A percentile compares a stretch with the other conserved stretches of the same genome.
These are phyloP conservation scores for Dactylonectria macrodidyma DNA, from an alignment of 2,329 filamentous ascomycete species.

Conservation along the genomic window DNA sequence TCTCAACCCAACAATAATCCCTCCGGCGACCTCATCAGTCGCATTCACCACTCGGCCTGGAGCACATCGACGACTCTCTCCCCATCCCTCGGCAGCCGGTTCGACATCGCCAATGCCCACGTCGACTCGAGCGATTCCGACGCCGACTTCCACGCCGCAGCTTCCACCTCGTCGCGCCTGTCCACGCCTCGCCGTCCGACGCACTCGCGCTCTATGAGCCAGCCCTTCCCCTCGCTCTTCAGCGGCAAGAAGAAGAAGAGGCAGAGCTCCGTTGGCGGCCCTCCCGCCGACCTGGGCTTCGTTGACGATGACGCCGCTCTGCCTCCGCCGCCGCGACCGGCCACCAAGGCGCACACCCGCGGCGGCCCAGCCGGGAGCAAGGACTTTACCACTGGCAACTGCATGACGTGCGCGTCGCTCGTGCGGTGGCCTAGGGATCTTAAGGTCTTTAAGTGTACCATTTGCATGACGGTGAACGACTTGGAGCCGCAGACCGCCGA, in stretches of 20 bases:
- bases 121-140: constrained; percentile 63
- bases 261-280: constrained; percentile 55
- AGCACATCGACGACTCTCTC: constrained; percentile 51
- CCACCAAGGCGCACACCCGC: constrained; percentile 48
- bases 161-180: constrained; percentile 22
- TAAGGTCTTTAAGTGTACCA: constrained; percentile 84
- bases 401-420: constrained; percentile 87
- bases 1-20: constrained; percentile 48
- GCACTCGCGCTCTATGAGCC: constrained; percentile 77
- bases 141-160: constrained; percentile 54
- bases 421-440: constrained; percentile 84
- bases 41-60: constrained; percentile 54
- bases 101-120: constrained; percentile 49
- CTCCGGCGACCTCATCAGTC: constrained; percentile 53
- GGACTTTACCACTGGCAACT: constrained; percentile 79
- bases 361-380: constrained; percentile 58
- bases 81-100: constrained; percentile 37
- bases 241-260: constrained; percentile 73
- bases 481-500: constrained; percentile 57
- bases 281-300: constrained; percentile 51
- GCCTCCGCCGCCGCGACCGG: constrained; percentile 45
- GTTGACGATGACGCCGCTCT: constrained; percentile 49
- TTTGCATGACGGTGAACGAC: constrained; percentile 90
- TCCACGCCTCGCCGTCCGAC: constrained; percentile 42
- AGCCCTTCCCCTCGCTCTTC: constrained; percentile 83